Conservation (phyloP, 257 asterid species). For the Apocynum venetum region DNA sequence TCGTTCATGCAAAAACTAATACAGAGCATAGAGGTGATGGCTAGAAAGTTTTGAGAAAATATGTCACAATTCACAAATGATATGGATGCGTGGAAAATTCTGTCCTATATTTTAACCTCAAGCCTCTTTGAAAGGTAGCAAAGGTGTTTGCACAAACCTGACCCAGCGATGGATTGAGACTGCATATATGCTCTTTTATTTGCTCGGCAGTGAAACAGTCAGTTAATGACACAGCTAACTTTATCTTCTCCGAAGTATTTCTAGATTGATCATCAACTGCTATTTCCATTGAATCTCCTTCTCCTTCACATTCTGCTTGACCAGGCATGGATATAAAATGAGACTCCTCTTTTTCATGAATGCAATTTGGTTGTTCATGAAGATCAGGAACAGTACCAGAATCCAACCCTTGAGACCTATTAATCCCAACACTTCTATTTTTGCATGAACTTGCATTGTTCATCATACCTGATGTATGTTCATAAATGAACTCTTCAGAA, state of each 20-base stretch:
- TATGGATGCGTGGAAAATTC: neutral
- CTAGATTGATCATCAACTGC: constrained; percentile 18
- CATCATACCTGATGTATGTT: constrained; percentile 23
- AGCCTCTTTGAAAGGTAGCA: neutral
- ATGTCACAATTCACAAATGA: neutral
- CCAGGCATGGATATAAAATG: constrained; percentile 19
- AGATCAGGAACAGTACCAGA: constrained; percentile 22
- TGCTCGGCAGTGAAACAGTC: constrained; percentile 62
- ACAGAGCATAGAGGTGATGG: neutral
- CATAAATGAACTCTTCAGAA: constrained; percentile 26
- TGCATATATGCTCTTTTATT: constrained; percentile 49
- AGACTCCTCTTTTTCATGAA: constrained; percentile 23
- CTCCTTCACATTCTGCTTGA: constrained; percentile 16
- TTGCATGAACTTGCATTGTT: constrained; percentile 14
- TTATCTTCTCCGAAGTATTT: constrained; percentile 26
- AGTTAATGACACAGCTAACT: constrained; percentile 46
- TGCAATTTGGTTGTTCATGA: constrained; percentile 15
- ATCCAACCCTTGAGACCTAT: constrained; percentile 23
- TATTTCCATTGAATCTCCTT: constrained; percentile 14
- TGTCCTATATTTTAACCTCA: neutral
- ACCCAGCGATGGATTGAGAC: constrained; percentile 35
- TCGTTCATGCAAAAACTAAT: neutral
- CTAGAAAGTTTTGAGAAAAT: neutral
- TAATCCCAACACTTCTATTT: constrained; percentile 15
- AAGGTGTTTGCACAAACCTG: constrained; percentile 41